phyloP scores from a whole-genome alignment of 2,329 filamentous ascomycete genomes.

The Aspergillus pseudoviridinutans region DNA sequence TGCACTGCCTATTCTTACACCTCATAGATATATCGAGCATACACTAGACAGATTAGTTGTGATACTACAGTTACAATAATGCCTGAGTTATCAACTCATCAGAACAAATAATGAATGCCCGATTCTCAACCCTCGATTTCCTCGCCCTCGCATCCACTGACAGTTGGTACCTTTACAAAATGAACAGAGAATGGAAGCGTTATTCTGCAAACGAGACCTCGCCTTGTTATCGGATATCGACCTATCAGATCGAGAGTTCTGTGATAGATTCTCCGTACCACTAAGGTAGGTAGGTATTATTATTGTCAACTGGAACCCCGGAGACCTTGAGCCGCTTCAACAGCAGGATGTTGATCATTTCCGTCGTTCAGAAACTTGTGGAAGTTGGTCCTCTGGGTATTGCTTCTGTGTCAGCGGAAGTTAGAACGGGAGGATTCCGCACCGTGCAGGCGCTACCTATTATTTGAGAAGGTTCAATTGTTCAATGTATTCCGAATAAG shows the following conservation, averaged over 20 bases:
- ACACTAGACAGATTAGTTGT: neutral
- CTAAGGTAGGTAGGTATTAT: too few relatives aligned
- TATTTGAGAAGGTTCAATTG: neutral
- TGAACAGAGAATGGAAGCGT: neutral
- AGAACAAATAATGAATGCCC: too few relatives aligned
- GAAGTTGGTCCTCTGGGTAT: neutral
- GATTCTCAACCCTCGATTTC: neutral
- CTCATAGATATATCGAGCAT: neutral
- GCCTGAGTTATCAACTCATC: too few relatives aligned
- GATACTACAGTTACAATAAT: neutral
- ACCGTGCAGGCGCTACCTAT: neutral
- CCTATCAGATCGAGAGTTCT: neutral
- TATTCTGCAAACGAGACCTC: neutral
- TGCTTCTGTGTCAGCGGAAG: neutral
- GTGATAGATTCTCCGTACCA: neutral
- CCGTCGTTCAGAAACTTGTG: neutral
- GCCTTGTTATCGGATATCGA: neutral
- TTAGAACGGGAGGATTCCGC: conserved; percentile 4
- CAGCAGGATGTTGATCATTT: neutral
- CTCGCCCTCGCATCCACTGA: neutral
- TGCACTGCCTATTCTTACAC: neutral
- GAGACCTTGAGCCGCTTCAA: neutral
- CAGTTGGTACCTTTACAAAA: neutral
- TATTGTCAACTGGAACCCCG: neutral
- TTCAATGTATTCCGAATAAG: too few relatives aligned